Evolutionary conservation across 192 early-diverging fungal species (phyloP), one percentile per base, ranked within the genome.

Genomic region (Bifiguratus adelaidae): DNA sequence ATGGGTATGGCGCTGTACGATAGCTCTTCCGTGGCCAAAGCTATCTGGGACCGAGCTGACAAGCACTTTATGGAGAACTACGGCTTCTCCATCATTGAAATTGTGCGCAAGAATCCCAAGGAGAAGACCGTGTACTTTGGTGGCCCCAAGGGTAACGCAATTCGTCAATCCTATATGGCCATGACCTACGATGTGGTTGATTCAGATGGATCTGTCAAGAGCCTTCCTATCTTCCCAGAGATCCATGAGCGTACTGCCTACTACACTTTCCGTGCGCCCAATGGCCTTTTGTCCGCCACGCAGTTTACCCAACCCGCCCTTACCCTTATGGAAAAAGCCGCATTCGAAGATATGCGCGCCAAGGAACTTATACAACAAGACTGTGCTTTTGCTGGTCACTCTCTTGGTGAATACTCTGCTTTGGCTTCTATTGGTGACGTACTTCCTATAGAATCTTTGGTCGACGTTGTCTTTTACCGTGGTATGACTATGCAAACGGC

Each of bases 401-500:
- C 88, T 50, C 77, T 97, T 44, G 94, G 94, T 68, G 94, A 97
- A 55, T 95, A 94, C 59, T 89, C 91, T 56, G 91, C 86, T 16
- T 67, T 94, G 29, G 81, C 88, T 16, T 73, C 92, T 27, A 82
- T 96, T 43, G 91, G 86, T 52, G 83, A 86, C 50, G 88, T 92
- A 0, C 60, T 96, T 22, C 76, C 85, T 13, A 74, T 92, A 44
- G 87, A 93, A 57, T 74, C 81, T 18, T 59, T 92, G 7, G 79
- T 92, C 30, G 91, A 95, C 52, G 83, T 97, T 18, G 87, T 88
- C 18, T 95, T 97, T 68, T 88, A 91, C 74, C 86, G 94, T 59
- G 94, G 94, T 54, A 89, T 92, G 86, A 92, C 91, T n/a, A 95
- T 97, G 94, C 94, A 95, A 74, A 70, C 83, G 30, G 86, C 89